These are phyloP conservation scores for Torrubiellomyces zombiae DNA, from an alignment of 2,329 filamentous ascomycete genomes.

Conservation along the genomic window DNA sequence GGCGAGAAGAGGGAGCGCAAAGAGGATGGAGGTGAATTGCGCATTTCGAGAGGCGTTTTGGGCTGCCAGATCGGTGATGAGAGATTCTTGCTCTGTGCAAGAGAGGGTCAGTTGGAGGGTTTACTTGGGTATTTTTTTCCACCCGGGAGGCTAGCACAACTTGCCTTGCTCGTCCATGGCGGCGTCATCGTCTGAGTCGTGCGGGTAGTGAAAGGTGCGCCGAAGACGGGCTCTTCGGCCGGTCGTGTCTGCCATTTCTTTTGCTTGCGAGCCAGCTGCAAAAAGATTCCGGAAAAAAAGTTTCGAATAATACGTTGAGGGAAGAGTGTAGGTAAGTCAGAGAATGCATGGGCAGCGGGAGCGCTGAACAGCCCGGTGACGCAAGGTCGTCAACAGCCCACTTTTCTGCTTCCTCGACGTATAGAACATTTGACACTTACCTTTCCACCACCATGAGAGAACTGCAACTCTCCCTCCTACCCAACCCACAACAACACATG, in stretches of 20 bases:
- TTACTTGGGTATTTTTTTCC: conserved; percentile 1
- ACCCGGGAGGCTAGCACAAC: not conserved
- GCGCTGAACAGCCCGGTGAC: no score
- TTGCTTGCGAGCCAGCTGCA: not conserved
- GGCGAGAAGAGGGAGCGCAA: conserved; percentile 41
- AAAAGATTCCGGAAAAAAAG: no score
- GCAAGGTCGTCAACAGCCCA: no score
- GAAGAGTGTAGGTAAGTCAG: no score
- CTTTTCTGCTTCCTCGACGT: no score
- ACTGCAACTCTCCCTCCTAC: no score
- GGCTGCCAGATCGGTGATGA: conserved; percentile 37
- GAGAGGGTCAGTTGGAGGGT: no score
- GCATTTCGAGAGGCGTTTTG: conserved; percentile 42
- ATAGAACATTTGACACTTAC: no score
- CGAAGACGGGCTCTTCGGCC: conserved; percentile 43
- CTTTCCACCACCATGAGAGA: no score
- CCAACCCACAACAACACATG: no score
- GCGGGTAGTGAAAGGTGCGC: conserved; percentile 63
- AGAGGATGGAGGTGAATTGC: conserved; percentile 39
- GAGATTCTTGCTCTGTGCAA: conserved; percentile 49
- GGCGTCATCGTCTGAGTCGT: conserved; percentile 36
- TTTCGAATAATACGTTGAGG: no score
- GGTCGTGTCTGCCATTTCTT: conserved; percentile 12
- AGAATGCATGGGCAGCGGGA: no score
- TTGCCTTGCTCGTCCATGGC: conserved; percentile 62